Base-by-base conservation (phyloP, 345 rosid species). In the Combretum micranthum region DNA sequence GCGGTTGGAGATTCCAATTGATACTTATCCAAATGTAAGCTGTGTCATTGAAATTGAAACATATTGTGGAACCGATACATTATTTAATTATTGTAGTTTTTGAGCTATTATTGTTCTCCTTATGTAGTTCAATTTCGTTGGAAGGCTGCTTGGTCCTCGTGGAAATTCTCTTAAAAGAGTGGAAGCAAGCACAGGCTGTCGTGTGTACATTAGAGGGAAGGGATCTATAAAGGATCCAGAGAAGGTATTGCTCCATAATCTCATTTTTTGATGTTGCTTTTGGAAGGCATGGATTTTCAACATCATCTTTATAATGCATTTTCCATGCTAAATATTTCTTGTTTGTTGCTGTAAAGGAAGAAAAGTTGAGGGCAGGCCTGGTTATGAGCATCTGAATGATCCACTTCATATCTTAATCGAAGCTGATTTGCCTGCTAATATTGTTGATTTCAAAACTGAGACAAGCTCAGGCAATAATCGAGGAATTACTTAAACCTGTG, bases 221-320 rank as follows among this genome's bases (percentile, higher is more conserved):
- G 99, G 99, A 32, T 93, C 99, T 52, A 93, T 93, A 64, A 93
- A 93, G 69, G 99, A 93, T 70, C 97, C 92, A 44, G 99, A 89
- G 72, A 89, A 89, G 81, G 99, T 89, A 75, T 25, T 20, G 19
- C 5, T 12, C 46, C 51, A 39, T 46, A 21, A 39, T 57, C 62
- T 32, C 39, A 32, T 32, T 11, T 5, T 32, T 32, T 25, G 2
- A 5, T 2, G 5, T 25, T 4, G 39, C 6, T 32, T 4, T 32
- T 5, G 39, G 39, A n/a, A 5, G 7, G 39, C 39, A 25, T 32
- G 5, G 39, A 32, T 4, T 32, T 32, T 32, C 39, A 4, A 32
- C 39, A 5, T 5, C 9, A 7, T 32, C 6, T 32, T 32, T 32
- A 7, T 32, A 32, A 5, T 32, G 39, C 39, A 32, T 32, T 32